These are phyloP conservation scores for Acacia confusa DNA, from an alignment of 306 rosid genomes.

Conservation along the genomic window DNA sequence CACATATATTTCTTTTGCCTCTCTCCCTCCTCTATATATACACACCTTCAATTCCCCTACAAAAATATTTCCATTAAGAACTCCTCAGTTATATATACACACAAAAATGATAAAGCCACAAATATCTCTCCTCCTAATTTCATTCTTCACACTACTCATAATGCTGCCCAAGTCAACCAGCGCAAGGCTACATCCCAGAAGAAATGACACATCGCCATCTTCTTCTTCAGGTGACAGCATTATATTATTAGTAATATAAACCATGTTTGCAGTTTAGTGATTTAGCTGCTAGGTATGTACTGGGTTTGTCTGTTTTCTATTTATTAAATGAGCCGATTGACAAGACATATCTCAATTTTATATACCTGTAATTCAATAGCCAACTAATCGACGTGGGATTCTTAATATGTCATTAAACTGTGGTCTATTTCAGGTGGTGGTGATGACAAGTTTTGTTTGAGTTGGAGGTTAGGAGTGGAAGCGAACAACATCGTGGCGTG, in stretches of 20 bases:
- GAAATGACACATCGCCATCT: neutral
- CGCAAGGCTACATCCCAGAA: neutral
- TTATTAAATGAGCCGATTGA: no score
- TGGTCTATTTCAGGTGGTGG: neutral
- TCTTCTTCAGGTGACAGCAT: neutral
- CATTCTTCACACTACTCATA: neutral
- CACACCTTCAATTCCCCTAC: neutral
- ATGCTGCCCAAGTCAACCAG: neutral
- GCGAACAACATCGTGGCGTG: conserved; percentile 51
- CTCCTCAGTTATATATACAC: neutral
- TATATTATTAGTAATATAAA: no score
- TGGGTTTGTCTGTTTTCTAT: no score
- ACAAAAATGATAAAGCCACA: neutral
- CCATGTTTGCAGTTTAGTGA: neutral
- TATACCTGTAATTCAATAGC: no score
- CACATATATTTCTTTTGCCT: neutral
- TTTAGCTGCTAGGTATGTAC: no score
- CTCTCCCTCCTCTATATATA: neutral
- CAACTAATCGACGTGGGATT: neutral
- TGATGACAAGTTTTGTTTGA: conserved; percentile 36
- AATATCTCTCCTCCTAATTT: neutral
- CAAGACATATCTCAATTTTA: neutral
- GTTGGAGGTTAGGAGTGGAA: conserved; percentile 71
- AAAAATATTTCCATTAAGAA: neutral
- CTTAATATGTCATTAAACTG: neutral